These are phyloP conservation scores for Globisporangium echinulatum DNA, from an alignment of 352 stramenopile species.

Conservation along the genomic window DNA sequence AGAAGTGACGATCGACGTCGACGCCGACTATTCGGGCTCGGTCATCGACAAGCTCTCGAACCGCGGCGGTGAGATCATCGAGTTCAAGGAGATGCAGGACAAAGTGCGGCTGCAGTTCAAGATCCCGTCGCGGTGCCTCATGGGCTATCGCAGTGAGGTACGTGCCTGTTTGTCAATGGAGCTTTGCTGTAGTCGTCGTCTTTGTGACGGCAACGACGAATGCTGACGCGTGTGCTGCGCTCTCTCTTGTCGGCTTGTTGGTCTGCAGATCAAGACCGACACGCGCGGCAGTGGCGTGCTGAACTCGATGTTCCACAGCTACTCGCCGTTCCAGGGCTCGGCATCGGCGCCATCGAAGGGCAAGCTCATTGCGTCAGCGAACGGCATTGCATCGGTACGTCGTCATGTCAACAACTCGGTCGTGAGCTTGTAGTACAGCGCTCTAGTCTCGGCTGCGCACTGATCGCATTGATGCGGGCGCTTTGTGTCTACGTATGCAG, in stretches of 20 bases:
- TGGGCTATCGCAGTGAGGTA: constrained; percentile 92
- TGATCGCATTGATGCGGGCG: not conserved
- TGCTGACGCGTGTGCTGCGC: too few species aligned
- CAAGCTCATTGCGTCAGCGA: constrained; percentile 77
- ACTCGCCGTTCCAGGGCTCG: constrained; percentile 79
- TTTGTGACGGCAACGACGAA: too few species aligned
- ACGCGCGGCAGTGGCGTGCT: constrained; percentile 95
- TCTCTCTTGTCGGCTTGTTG: not conserved
- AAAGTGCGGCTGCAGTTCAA: constrained; percentile 95
- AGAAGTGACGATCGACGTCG: constrained; percentile 95
- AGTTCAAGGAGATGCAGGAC: constrained; percentile 90
- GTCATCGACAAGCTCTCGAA: constrained; percentile 97
- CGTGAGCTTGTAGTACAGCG: too few species aligned
- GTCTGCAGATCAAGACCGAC: constrained; percentile 88
- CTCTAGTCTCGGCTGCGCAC: too few species aligned
- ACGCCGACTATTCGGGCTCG: constrained; percentile 92
- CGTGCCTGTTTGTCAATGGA: not conserved
- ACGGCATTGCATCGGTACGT: constrained; percentile 54
- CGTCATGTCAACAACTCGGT: not conserved
- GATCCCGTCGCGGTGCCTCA: constrained; percentile 93
- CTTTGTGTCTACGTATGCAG: constrained; percentile 11
- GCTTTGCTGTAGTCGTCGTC: too few species aligned
- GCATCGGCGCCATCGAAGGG: constrained; percentile 72
- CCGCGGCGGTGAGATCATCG: constrained; percentile 90
- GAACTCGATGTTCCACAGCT: constrained; percentile 97